Percentiles rank a stretch among this genome's conserved stretches.
phyloP scores from a whole-genome alignment of 2,329 filamentous ascomycete species.

The Hypoxylon rubiginosum region DNA sequence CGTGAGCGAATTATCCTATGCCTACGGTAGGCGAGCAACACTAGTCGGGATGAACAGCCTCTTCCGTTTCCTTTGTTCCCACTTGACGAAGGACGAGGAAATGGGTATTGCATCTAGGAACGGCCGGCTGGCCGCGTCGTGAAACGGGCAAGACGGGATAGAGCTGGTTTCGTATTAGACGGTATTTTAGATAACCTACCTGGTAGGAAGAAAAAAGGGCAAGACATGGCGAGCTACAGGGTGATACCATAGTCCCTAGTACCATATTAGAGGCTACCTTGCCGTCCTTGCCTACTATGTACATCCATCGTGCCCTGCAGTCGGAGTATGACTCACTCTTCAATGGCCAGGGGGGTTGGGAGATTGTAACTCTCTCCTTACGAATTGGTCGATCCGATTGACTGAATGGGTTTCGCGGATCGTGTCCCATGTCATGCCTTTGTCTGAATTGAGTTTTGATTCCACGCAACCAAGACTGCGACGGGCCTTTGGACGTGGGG shows the following conservation, averaged over 20 bases:
- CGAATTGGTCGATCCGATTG: conserved; percentile 34
- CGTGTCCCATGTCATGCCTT: conserved; percentile 9
- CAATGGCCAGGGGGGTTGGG: conserved; percentile 17
- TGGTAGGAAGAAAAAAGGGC: conserved; percentile 18
- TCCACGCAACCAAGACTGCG: conserved; percentile 19
- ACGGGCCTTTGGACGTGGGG: conserved; percentile 9
- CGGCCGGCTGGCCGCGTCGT: conserved; percentile 14
- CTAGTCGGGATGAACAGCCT: not conserved
- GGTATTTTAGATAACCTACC: no score
- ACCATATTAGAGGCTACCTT: not conserved
- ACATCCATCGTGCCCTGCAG: conserved; percentile 31
- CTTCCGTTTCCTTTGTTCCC: conserved; percentile 13
- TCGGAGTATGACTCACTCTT: conserved; percentile 45
- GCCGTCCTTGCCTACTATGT: not conserved
- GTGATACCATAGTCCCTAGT: not conserved
- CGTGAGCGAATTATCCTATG: conserved; percentile 27
- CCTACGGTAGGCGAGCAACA: conserved; percentile 3
- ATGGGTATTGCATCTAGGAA: conserved; percentile 6
- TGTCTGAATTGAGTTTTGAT: conserved; percentile 36
- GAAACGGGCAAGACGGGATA: conserved; percentile 26
- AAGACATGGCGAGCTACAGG: conserved; percentile 26
- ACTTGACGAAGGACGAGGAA: conserved; percentile 1
- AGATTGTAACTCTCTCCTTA: conserved; percentile 21
- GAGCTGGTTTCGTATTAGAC: conserved; percentile 19
- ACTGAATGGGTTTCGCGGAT: conserved; percentile 21